Evolutionary conservation across 75 land plant genomes (phyloP), one percentile per base, ranked within the genome.

Genomic region (Picea sitchensis): DNA sequence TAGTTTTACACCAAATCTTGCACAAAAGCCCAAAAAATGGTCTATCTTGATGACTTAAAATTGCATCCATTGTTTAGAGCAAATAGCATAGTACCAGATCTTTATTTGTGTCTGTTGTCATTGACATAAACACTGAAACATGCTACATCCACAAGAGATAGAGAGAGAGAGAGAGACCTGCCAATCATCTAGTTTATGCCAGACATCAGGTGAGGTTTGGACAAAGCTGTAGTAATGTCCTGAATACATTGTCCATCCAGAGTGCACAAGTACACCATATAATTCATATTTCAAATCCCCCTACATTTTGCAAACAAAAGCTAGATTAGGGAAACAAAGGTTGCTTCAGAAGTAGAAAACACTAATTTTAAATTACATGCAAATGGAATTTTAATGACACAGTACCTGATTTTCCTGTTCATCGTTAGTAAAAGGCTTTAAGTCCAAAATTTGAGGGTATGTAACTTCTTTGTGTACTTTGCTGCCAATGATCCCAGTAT

Each of bases 191-290:
- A 95, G 74, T 59, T 41, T 78, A 59, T 88, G 84, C 98, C 98
- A 95, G 30, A 79, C 77, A 65, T 83, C 73, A 15, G 91, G 79
- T 34, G 89, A 85, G 51, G 94, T 88, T 7, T 90, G 88, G 44
- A 93, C 76, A 75, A 80, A 90, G 79, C 87, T 83, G 61, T 83
- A 86, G 79, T 95, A 95, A 76, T 95, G 98, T 12, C 98, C 98
- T 64, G 81, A 90, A 80, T 80, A 79, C 73, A 89, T 84, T 58
- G 91, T 80, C 76, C 76, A 75, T 20, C 94, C 98, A 72, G 60
- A 54, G 76, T 95, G 98, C 79, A 85, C 92, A 41, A 95, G 82
- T 64, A 95, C 87, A 62, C 85, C 98, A 87, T 95, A 93, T 26
- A 95, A 78, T 6, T 81, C 83, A 75, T 94, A 94, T 63, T 88